Evolutionary conservation across 108 stramenopile species (phyloP), one percentile per base, ranked within the genome.

Genomic region (Skeletonema marinoi): DNA sequence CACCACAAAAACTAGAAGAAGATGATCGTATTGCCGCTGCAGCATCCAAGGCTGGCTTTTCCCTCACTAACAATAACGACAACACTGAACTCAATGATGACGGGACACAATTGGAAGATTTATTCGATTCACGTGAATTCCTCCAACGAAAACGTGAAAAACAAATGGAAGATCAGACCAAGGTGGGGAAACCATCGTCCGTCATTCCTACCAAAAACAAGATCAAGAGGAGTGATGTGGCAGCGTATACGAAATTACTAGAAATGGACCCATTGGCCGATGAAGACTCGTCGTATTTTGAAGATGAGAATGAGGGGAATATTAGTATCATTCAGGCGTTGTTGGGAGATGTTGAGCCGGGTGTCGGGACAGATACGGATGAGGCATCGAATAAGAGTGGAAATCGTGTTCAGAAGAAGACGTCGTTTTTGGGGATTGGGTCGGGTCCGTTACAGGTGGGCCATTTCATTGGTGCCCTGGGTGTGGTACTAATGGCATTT

Each of bases 391-490:
- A 82, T 60, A 63, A 42, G 69, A 72, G 62, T 46, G 73, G 73
- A 14, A 75, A 65, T 89, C 90, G 70, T 65, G 87, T 62, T 60
- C 87, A 36, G 75, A 87, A 78, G 82, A 86, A 56, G 77, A 85
- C 80, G 11, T 64, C 65, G 32, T 96, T 96, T 86, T 71, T 93
- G 61, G 92, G 92, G 9, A 93, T 96, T 71, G 90, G 91, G 44
- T 78, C 84, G 38, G 92, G 92, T 19, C 89, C 91, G 6, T 76
- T 96, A 33, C 94, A 96, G 77, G 91, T 96, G 32, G 94, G 94
- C 10, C 94, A 96, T 79, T 86, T 88, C 65, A 88, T 96, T 64
- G 94, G 94, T n/a, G 86, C 90, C 14, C 78, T 96, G 71, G 91
- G 82, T 12, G 87, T 93, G 59, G 70, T 93, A 3, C 60, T 96